Conservation (phyloP, 75 land plant species). For the Sequoia sempervirens region DNA sequence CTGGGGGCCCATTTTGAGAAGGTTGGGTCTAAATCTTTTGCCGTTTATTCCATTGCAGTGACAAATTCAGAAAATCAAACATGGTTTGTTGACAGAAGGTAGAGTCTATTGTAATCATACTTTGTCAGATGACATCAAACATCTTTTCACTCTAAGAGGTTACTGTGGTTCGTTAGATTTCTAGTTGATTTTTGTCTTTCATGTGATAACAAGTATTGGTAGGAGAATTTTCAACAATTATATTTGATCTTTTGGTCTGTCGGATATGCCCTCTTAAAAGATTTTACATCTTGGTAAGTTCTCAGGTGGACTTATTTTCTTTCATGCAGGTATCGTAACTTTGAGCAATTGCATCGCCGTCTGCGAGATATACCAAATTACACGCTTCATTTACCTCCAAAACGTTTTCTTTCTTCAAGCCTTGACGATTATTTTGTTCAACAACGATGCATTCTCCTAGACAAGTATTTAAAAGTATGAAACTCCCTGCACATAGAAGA, state of each 20-base stretch:
- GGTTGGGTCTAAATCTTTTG: constrained; percentile 86
- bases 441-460: constrained; percentile 86
- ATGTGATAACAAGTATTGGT: neutral
- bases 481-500: neutral
- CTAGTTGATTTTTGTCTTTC: neutral
- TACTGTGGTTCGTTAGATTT: neutral
- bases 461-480: constrained; percentile 83
- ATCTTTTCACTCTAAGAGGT: neutral
- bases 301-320: neutral
- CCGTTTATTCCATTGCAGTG: constrained; percentile 90
- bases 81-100: constrained; percentile 99
- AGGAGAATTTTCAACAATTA: neutral
- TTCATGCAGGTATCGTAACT: constrained; percentile 75
- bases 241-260: neutral
- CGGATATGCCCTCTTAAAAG: neutral
- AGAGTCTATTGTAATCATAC: neutral
- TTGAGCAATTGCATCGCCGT: constrained; percentile 89
- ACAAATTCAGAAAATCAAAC: constrained; percentile 74
- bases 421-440: constrained; percentile 88
- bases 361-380: constrained; percentile 91
- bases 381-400: constrained; percentile 83
- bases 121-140: constrained; percentile 1
- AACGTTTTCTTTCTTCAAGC: constrained; percentile 88
- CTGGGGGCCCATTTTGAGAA: constrained; percentile 96
- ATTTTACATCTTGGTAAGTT: neutral